Evolutionary conservation across 2,329 filamentous ascomycete species (phyloP).

Genomic region (Annulohypoxylon truncatum): DNA sequence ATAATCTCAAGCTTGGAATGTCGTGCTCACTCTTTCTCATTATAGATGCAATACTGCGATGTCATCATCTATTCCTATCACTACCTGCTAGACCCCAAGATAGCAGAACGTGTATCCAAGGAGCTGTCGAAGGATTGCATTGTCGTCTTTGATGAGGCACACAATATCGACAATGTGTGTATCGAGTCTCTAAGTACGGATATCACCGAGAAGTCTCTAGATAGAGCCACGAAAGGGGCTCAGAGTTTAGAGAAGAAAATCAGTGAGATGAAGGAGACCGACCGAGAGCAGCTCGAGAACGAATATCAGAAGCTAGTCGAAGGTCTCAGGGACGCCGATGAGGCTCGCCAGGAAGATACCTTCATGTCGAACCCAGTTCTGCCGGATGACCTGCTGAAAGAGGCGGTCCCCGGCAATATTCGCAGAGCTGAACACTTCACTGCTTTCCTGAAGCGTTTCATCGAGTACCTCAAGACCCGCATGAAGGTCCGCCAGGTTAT

Average conservation of each 20-base stretch:
- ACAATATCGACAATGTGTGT: slow-evolving; percentile 99
- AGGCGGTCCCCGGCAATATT: slow-evolving; percentile 97
- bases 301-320: slow-evolving; percentile 97
- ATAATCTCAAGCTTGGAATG: not conserved
- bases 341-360: slow-evolving; percentile 90
- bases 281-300: slow-evolving; percentile 91
- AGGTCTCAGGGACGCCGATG: slow-evolving; percentile 86
- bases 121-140: slow-evolving; percentile 99
- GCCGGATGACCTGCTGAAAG: slow-evolving; percentile 92
- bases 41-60: slow-evolving; percentile 96
- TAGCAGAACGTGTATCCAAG: slow-evolving; percentile 92
- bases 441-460: slow-evolving; percentile 93
- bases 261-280: slow-evolving; percentile 92
- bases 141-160: slow-evolving; percentile 97
- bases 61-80: slow-evolving; percentile 99
- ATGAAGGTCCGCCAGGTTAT: slow-evolving; percentile 99
- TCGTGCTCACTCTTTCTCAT: slow-evolving; percentile 23
- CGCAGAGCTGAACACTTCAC: slow-evolving; percentile 95
- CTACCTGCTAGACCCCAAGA: slow-evolving; percentile 97
- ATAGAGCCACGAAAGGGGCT: slow-evolving; percentile 90
- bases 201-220: slow-evolving; percentile 91
- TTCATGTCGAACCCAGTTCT: slow-evolving; percentile 98
- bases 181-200: slow-evolving; percentile 98
- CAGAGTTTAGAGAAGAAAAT: slow-evolving; percentile 92
- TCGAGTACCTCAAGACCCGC: slow-evolving; percentile 96